Evolutionary conservation across 2,329 filamentous ascomycete genomes (phyloP).

Genomic region (Aspergillus sojae): DNA sequence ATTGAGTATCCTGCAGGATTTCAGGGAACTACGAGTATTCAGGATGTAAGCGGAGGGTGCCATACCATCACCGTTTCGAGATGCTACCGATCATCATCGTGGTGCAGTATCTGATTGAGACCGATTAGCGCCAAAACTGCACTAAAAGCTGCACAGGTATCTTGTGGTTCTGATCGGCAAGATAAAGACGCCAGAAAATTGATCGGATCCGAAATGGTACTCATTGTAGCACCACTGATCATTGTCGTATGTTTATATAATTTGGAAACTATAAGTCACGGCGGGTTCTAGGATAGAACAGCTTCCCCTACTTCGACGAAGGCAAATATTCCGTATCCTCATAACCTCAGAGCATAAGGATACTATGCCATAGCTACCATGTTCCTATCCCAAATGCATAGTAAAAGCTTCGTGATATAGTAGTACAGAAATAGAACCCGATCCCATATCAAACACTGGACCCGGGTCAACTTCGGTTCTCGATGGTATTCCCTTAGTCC

Average conservation of each 20-base stretch:
- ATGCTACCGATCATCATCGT: background rate
- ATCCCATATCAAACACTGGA: background rate
- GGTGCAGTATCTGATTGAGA: background rate
- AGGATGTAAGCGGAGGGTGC: background rate
- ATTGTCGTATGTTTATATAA: background rate
- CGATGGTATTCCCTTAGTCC: background rate
- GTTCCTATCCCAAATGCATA: background rate
- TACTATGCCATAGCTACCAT: no score
- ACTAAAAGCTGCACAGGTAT: background rate
- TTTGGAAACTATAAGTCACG: background rate
- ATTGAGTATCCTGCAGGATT: background rate
- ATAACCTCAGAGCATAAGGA: no score
- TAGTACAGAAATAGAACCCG: background rate
- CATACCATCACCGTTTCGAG: background rate
- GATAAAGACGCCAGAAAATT: background rate
- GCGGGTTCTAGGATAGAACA: background rate
- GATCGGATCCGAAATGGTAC: background rate
- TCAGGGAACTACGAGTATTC: background rate
- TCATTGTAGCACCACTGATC: fast-evolving
- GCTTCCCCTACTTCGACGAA: background rate
- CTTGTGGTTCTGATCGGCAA: background rate
- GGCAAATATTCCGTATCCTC: no score
- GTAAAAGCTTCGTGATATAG: background rate
- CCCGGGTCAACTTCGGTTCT: slow-evolving; percentile 3
- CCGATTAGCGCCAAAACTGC: background rate